Evolutionary conservation across 371 early-diverging fungal genomes (phyloP).

Genomic region (Mortierella sp.): DNA sequence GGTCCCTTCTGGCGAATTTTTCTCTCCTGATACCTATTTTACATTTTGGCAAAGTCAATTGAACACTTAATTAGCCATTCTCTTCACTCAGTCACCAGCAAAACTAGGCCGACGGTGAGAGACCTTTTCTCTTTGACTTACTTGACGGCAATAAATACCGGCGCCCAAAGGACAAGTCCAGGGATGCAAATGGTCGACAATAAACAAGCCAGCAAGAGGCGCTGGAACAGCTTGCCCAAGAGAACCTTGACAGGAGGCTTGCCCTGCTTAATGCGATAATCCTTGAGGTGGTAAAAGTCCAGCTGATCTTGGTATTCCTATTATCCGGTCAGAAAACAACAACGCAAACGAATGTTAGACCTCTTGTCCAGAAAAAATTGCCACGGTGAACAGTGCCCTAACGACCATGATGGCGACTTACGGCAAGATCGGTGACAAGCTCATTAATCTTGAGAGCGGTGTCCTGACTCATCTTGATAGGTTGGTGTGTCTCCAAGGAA

Average conservation of each 20-base stretch:
- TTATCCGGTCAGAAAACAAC: not conserved
- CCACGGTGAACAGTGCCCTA: not conserved
- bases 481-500: slow-evolving; percentile 24
- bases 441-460: slow-evolving; percentile 27
- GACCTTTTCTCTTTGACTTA: slow-evolving; percentile 1
- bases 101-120: too few species aligned
- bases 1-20: slow-evolving; percentile 48
- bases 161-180: slow-evolving; percentile 50
- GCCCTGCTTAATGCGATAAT: slow-evolving; percentile 55
- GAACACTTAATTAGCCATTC: not conserved
- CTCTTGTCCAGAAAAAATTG: not conserved
- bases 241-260: slow-evolving; percentile 32
- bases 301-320: slow-evolving; percentile 56
- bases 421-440: slow-evolving; percentile 42
- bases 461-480: slow-evolving; percentile 17
- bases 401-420: slow-evolving; percentile 6
- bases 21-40: slow-evolving; percentile 46
- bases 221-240: slow-evolving; percentile 35
- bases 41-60: not conserved
- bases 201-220: slow-evolving; percentile 41
- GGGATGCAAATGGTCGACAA: slow-evolving; percentile 49
- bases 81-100: not conserved
- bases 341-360: not conserved
- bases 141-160: slow-evolving; percentile 53
- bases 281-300: slow-evolving; percentile 53